These are phyloP conservation scores for Stereocaulon alpinum DNA, from an alignment of 495 filamentous ascomycete species.

Conservation along the genomic window DNA sequence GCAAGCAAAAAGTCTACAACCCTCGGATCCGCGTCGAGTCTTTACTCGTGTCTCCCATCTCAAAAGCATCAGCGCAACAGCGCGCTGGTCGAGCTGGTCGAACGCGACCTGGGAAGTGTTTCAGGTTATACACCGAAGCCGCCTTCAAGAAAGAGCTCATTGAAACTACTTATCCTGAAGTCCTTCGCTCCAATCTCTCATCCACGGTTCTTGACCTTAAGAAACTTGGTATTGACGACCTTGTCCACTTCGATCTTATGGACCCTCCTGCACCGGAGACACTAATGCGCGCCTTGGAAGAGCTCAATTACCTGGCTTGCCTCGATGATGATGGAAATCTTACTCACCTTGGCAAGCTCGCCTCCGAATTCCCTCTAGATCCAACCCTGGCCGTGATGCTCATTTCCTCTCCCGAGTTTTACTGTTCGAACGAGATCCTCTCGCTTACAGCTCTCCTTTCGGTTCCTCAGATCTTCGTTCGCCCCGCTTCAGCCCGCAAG, in stretches of 20 bases:
- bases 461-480: constrained; percentile 87
- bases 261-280: constrained; percentile 97
- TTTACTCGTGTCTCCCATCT: constrained; percentile 88
- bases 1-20: constrained; percentile 99
- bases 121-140: constrained; percentile 88
- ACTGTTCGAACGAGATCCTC: constrained; percentile 96
- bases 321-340: constrained; percentile 93
- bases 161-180: constrained; percentile 92
- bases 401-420: constrained; percentile 93
- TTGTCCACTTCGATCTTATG: constrained; percentile 98
- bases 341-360: constrained; percentile 72
- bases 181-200: constrained; percentile 85
- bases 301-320: constrained; percentile 94
- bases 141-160: constrained; percentile 98
- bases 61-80: constrained; percentile 96
- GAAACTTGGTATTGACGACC: constrained; percentile 90
- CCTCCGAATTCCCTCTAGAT: constrained; percentile 93
- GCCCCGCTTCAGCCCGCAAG: constrained; percentile 71
- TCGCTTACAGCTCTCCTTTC: constrained; percentile 91
- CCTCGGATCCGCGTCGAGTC: constrained; percentile 94
- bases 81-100: constrained; percentile 96
- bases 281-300: constrained; percentile 94
- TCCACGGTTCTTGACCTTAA: constrained; percentile 94
- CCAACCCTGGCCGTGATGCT: constrained; percentile 95
- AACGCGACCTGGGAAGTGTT: constrained; percentile 95